phyloP scores from a whole-genome alignment of 805 yeast species.

The Hanseniaspora pseudoguilliermondii region DNA sequence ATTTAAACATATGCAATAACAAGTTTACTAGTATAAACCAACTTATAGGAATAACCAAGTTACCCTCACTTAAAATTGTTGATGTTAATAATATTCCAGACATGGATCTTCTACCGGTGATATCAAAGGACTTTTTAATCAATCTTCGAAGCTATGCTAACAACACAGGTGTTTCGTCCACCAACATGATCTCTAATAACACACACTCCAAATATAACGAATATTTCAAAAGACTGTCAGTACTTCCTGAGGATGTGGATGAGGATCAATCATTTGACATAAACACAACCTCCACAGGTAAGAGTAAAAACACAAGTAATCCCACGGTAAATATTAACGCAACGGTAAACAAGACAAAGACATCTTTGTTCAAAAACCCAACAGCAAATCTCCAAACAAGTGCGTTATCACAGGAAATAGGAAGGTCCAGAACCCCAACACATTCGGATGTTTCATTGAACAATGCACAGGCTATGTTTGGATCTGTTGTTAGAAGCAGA shows the following conservation, averaged over 20 bases:
- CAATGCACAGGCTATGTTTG: background rate
- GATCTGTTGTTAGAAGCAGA: conserved; percentile 4
- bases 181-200: conserved; percentile 13
- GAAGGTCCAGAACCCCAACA: conserved; percentile 12
- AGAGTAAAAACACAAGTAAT: background rate
- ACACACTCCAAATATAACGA: conserved; percentile 38
- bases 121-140: conserved; percentile 21
- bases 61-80: conserved; percentile 41
- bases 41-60: conserved; percentile 42
- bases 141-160: background rate
- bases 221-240: conserved; percentile 51
- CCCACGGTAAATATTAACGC: background rate
- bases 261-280: conserved; percentile 2
- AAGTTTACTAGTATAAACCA: conserved; percentile 32
- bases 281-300: background rate
- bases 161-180: conserved; percentile 18
- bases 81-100: conserved; percentile 42
- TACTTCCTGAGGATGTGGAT: conserved; percentile 40
- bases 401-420: conserved; percentile 5
- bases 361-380: conserved; percentile 9
- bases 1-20: conserved; percentile 51
- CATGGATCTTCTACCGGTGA: conserved; percentile 33
- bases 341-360: background rate
- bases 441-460: background rate
- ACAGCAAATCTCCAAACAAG: background rate